These are phyloP conservation scores for Ustilago loliicola DNA, from an alignment of 1,284 basidiomycete genomes.

Conservation along the genomic window DNA sequence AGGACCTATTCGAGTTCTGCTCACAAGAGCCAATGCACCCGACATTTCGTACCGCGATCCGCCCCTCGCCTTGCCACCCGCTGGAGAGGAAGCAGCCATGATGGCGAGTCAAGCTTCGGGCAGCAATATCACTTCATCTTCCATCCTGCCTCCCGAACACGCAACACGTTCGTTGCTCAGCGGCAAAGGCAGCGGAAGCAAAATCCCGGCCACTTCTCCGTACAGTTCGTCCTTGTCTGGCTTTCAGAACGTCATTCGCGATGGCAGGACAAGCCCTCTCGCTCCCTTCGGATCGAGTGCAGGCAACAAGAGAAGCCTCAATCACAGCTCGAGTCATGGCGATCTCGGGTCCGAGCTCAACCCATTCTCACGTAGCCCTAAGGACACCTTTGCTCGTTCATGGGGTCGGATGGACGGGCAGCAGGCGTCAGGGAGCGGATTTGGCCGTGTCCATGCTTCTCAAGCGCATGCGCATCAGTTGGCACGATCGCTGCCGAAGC, in stretches of 20 bases:
- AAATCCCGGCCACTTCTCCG: conserved; percentile 41
- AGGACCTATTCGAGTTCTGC: conserved; percentile 73
- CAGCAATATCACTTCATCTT: conserved; percentile 45
- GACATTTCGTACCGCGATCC: conserved; percentile 61
- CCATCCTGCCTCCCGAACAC: conserved; percentile 52
- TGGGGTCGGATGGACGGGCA: conserved; percentile 29
- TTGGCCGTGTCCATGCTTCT: conserved; percentile 3
- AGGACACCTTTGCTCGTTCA: conserved; percentile 24
- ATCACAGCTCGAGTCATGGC: conserved; percentile 51
- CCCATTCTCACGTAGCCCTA: conserved; percentile 26
- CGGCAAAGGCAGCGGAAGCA: conserved; percentile 52
- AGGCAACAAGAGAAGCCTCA: conserved; percentile 29
- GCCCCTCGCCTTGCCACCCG: conserved; percentile 20
- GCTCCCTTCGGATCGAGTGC: conserved; percentile 32
- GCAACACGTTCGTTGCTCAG: conserved; percentile 52
- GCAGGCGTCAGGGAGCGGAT: conserved; percentile 7
- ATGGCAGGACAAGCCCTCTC: conserved; percentile 41
- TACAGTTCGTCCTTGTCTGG: conserved; percentile 52
- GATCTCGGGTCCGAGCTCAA: conserved; percentile 37
- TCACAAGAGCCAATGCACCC: conserved; percentile 72
- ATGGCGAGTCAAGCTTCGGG: conserved; percentile 37
- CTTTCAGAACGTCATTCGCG: conserved; percentile 39
- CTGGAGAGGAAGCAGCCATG: conserved; percentile 28
- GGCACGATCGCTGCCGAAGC: conserved; percentile 46
- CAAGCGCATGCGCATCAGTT: conserved; percentile 22